Evolutionary conservation across 2,329 filamentous ascomycete genomes (phyloP).

Genomic region (Pseudogymnoascus pannorum): DNA sequence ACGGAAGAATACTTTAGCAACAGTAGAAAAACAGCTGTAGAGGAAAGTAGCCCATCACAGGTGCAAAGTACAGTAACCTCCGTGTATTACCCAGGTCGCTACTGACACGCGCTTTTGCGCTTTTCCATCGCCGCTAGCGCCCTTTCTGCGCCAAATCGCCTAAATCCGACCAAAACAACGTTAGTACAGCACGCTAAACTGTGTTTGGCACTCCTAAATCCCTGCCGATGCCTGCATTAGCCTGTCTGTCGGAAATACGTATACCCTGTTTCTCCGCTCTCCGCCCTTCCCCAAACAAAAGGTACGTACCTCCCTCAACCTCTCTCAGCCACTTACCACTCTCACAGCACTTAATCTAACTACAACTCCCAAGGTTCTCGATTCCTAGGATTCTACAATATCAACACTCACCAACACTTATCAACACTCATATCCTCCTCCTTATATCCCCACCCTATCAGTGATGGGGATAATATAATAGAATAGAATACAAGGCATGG

Average conservation of each 20-base stretch:
- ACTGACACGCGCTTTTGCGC: constrained; percentile 6
- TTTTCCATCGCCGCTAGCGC: constrained; percentile 3
- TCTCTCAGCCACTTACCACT: too few relatives aligned
- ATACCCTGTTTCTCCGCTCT: not conserved
- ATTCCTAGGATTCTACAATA: too few relatives aligned
- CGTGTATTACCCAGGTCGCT: not conserved
- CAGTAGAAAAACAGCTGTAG: not conserved
- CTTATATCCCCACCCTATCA: not conserved
- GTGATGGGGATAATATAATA: not conserved
- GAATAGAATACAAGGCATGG: not conserved
- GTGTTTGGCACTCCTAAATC: not conserved
- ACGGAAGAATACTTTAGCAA: not conserved
- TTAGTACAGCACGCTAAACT: not conserved
- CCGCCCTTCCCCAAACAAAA: not conserved
- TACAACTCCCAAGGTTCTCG: not conserved
- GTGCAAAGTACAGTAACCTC: not conserved
- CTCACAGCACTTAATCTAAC: too few relatives aligned
- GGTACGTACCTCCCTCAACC: not conserved
- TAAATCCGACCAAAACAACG: not conserved
- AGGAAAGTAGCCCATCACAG: not conserved
- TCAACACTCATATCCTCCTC: not conserved
- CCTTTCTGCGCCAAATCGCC: constrained; percentile 4
- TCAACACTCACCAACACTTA: too few relatives aligned
- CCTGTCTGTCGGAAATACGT: not conserved
- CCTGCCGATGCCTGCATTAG: constrained; percentile 5